Evolutionary conservation across 2,329 filamentous ascomycete species (phyloP), one percentile per base, ranked within the genome.

Genomic region (Colletotrichum orbiculare): DNA sequence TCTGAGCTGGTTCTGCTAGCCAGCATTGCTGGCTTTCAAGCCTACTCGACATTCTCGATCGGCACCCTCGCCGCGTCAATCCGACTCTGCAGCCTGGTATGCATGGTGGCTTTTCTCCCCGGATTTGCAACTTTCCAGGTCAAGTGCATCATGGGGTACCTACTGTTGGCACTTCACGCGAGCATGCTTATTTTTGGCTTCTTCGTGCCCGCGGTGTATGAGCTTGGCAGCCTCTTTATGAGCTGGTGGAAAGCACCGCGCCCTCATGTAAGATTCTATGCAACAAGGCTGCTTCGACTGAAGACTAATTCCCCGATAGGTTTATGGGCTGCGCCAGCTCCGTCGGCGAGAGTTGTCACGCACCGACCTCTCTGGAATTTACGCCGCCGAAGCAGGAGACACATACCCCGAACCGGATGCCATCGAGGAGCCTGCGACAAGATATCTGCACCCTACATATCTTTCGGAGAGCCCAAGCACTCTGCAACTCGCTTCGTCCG

Each of bases 111-210:
- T 10, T 79, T 89, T 58, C 80, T 82, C 25, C 82, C 89, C 0
- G 90, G 90, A 67, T 82, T 91, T 25, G 87, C 88, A 1, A 86
- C 85, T 2, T 82, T 88, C 68, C 77, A 82, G 2, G 77, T 86
- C 1, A 88, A 87, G 69, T 89, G 89, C 13, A 91, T 87, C 84
- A 85, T 92, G 47, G 91, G 89, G 8, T 93, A 92, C 71, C 79
- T 86, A 12, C 88, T 92, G 43, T 79, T 93, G 15, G 73, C 89
- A 2, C 78, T 92, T 5, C 90, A 93, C 73, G 87, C 82, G 2
- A 80, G 88, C 60, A 88, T 91, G 11, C 76, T 92, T 6, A 79
- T 91, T 6, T 90, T 92, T 72, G 89, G 89, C 5, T 91, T 91
- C 74, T 89, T 91, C 71, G 77, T 92, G 41, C 91, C 89, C 71